These are phyloP conservation scores for Euphrasia confusa DNA, from an alignment of 257 asterid species.

Conservation along the genomic window DNA sequence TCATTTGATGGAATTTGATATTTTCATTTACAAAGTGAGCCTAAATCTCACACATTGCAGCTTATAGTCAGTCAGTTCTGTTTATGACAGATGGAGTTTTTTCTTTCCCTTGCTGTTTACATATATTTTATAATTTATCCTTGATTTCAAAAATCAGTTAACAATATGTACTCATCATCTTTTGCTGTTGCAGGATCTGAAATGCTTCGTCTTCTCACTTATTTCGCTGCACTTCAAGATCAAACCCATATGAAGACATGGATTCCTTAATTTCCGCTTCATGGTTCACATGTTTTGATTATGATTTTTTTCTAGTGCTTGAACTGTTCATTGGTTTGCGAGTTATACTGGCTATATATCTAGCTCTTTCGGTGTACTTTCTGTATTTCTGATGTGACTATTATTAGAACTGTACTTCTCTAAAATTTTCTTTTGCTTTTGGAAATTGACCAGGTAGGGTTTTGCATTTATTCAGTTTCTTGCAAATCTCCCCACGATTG, in stretches of 20 bases:
- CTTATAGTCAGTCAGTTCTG: neutral
- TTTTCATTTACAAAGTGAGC: neutral
- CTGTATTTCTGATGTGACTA: slow-evolving; percentile 18
- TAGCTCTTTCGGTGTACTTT: neutral
- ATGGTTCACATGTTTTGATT: neutral
- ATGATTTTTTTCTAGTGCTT: slow-evolving; percentile 15
- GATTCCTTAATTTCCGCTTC: slow-evolving; percentile 10
- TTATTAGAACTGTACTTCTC: neutral
- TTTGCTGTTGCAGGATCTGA: slow-evolving; percentile 64
- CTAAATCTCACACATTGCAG: no score
- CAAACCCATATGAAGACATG: slow-evolving; percentile 54
- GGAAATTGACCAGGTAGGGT: slow-evolving; percentile 5
- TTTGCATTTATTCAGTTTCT: neutral
- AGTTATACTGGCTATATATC: neutral
- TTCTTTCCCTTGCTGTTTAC: neutral
- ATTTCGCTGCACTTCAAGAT: slow-evolving; percentile 88
- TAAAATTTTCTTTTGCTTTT: neutral
- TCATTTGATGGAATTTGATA: no score
- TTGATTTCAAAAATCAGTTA: neutral
- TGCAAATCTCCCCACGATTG: no score
- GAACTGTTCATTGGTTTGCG: slow-evolving; percentile 22
- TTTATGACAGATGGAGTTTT: neutral
- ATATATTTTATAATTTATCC: neutral
- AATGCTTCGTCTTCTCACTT: slow-evolving; percentile 83
- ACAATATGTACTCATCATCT: slow-evolving; percentile 5